phyloP scores from a whole-genome alignment of 768 basidiomycete species.

The Mycena metata region DNA sequence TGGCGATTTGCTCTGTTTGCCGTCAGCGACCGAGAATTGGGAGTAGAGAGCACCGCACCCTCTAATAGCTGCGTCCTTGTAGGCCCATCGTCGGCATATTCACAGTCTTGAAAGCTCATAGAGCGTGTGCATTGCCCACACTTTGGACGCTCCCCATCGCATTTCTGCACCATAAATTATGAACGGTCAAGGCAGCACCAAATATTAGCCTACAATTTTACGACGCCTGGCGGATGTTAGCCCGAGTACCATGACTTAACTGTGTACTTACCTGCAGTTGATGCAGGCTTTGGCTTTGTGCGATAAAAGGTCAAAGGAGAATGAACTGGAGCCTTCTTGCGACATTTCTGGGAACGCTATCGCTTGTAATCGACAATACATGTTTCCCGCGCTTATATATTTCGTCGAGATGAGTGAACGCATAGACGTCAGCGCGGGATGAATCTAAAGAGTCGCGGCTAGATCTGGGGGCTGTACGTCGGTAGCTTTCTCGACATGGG shows the following conservation, averaged over 20 bases:
- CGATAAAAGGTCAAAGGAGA: slow-evolving; percentile 9
- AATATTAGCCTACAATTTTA: slow-evolving; percentile 21
- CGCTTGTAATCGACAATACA: not conserved
- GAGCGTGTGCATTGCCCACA: slow-evolving; percentile 37
- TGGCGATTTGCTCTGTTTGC: slow-evolving; percentile 49
- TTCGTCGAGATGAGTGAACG: too few species aligned
- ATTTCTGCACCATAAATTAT: slow-evolving; percentile 27
- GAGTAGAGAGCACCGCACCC: not conserved
- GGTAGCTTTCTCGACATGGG: too few species aligned
- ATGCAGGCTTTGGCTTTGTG: slow-evolving; percentile 34
- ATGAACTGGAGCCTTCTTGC: slow-evolving; percentile 11
- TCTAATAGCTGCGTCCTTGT: slow-evolving; percentile 32
- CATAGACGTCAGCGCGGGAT: too few species aligned
- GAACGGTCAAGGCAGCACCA: too few species aligned
- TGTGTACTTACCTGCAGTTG: slow-evolving; percentile 36
- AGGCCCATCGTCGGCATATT: slow-evolving; percentile 38
- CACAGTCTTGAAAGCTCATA: slow-evolving; percentile 36
- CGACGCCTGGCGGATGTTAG: slow-evolving; percentile 21
- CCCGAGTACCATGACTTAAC: not conserved
- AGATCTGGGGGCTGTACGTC: too few species aligned
- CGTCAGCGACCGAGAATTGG: not conserved
- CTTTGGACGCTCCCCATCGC: slow-evolving; percentile 38
- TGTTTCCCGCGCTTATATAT: not conserved
- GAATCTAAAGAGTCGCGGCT: too few species aligned
- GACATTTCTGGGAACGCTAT: too few species aligned